Evolutionary conservation across 2,329 filamentous ascomycete genomes (phyloP).

Genomic region (Pyricularia sp.): DNA sequence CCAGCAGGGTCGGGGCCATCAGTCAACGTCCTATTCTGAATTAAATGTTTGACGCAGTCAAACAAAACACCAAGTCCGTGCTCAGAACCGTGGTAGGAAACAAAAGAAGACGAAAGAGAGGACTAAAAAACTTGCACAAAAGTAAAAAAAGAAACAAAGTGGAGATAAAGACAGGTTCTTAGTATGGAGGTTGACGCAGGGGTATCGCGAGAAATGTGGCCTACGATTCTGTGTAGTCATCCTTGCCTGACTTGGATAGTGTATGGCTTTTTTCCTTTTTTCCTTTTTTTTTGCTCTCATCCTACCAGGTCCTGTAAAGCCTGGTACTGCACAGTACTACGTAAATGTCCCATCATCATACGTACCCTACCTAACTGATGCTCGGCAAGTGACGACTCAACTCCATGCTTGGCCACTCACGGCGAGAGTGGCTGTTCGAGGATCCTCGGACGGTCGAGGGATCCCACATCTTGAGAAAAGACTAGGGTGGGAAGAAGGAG

Average conservation of each 20-base stretch:
- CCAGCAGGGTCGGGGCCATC: background rate
- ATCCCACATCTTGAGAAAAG: background rate
- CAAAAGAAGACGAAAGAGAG: background rate
- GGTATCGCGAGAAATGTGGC: background rate
- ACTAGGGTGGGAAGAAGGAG: no score
- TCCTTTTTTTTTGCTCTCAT: background rate
- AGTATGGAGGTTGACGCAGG: background rate
- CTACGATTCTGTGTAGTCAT: background rate
- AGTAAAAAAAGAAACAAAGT: background rate
- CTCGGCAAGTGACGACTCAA: background rate
- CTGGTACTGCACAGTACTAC: no score
- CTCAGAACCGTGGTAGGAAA: background rate
- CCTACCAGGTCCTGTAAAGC: background rate
- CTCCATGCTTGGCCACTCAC: background rate
- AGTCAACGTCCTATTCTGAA: background rate
- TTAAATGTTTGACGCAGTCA: background rate
- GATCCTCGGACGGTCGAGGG: background rate
- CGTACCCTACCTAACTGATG: background rate
- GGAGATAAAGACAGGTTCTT: background rate
- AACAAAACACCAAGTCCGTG: background rate
- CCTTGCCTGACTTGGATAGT: background rate
- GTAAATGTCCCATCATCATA: background rate
- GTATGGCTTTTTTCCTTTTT: background rate
- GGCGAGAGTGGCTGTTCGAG: background rate
- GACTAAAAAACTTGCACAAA: background rate